Evolutionary conservation across 2,329 filamentous ascomycete genomes (phyloP), one percentile per base, ranked within the genome.

Genomic region (Sporothrix protearum): DNA sequence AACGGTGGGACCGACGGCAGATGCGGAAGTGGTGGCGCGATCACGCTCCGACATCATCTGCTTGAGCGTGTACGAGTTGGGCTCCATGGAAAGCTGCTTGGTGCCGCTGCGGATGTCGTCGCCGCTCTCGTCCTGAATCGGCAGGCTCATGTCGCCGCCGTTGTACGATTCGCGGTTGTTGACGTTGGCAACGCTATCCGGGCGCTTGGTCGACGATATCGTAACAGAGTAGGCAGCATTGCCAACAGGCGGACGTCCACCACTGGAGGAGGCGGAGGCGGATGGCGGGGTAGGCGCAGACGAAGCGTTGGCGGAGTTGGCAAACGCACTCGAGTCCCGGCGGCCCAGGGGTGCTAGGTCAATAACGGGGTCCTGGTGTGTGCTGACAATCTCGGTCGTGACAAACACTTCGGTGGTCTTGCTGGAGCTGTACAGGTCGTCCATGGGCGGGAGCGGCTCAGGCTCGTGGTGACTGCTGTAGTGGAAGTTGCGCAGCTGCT

Each of bases 331-430:
- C 3, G 77, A 75, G 3, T 61, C 72, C n/a, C 75, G 75, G 25
- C 78, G 76, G 8, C 76, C 78, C 2, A 81, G 77, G 0, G 79
- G 77, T 0, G 78, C 74, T n/a, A 81, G 76, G 59, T 80, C 79
- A 47, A 81, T 81, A 57, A 74, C 75, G 19, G 76, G 76, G 57
- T 64, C 30, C 3, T 66, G 53, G 22, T 53, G 63, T 1, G 28
- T 69, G 39, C n/a, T 68, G 55, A 78, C 76, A 22, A 79, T 80
- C 75, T 90, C 87, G 42, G 82, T 85, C 8, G 85, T 89, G 57
- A 92, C 85, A 14, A 83, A 85, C n/a, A 92, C 87, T 73, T 91
- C 88, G 1, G 88, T 91, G 1, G 87, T 87, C 78, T 86, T 89
- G 71, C 81, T 79, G 0, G 85, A 84, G 45, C 77, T 79, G 73